Base-by-base conservation (phyloP, 2,329 filamentous ascomycete species). In the Xylaria sp. region DNA sequence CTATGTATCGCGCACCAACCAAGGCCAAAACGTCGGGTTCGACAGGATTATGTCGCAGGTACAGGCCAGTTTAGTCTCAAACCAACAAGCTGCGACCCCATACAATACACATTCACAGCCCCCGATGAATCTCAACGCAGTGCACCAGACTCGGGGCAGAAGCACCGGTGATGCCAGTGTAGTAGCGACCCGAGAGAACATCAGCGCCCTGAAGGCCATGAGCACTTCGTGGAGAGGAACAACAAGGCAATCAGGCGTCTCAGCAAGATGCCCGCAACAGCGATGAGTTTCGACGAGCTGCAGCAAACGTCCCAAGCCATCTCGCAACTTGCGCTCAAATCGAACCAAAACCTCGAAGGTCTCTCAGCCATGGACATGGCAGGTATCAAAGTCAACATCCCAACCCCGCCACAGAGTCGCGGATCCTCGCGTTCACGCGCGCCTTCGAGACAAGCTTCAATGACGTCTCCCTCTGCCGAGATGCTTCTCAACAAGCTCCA, bases 31-130 rank as follows among this genome's bases (percentile, higher is more conserved):
- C 17, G 74, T 83, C 19, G 78, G 80, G 53, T 82, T 83, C 57
- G 79, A 83, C 67, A 75, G 74, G 15, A 75, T 82, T 12, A 76
- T 82, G 60, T 75, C 72, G n/a, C 77, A 80, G 55, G 77, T 81
- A 25, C 77, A 78, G 47, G 74, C 74, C 56, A 78, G 72, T 28
- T 71, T 78, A 14, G 68, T 68, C 37, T 64, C 67, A 3, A 60
- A 63, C 23, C 62, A 67, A 43, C 57, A 67, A 63, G 69, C 57
- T 63, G 15, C 45, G 19, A n/a, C n/a, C n/a, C n/a, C n/a, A n/a
- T 19, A 67, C 46, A 69, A 46, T 43, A 66, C 33, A 4, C 65
- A 42, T 15, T 70, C 59, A 28, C 64, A 69, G 23, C 67, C 65
- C 31, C 68, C 73, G 56, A 70, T 72, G 60, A 75, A 71, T 8